Evolutionary conservation across 345 rosid species (phyloP).

Genomic region (Conringia planisiliqua): DNA sequence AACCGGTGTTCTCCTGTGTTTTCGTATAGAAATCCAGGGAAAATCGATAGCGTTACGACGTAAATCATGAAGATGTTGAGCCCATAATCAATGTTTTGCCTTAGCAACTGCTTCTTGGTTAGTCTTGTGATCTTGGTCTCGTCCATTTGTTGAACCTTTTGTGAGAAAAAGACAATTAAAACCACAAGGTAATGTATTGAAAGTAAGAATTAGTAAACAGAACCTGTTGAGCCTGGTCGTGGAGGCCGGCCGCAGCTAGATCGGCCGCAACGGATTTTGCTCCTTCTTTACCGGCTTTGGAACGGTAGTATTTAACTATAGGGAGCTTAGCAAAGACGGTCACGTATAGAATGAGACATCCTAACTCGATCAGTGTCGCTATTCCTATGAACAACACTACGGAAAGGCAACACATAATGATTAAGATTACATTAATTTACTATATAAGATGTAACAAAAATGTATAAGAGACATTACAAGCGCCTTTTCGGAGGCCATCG

Average conservation of each 20-base stretch:
- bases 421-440: background rate
- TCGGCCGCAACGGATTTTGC: constrained; percentile 75
- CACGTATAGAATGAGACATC: constrained; percentile 63
- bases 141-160: constrained; percentile 36
- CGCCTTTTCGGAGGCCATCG: constrained; percentile 79
- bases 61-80: constrained; percentile 58
- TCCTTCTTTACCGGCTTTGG: constrained; percentile 87
- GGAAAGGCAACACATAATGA: background rate
- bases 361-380: constrained; percentile 55
- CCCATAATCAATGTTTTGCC: constrained; percentile 58
- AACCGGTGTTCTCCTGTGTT: constrained; percentile 71
- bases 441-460: background rate
- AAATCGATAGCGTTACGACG: constrained; percentile 63
- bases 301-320: constrained; percentile 68
- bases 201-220: no score
- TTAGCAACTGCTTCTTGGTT: constrained; percentile 41
- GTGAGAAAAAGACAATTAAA: no score
- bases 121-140: constrained; percentile 31
- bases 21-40: constrained; percentile 84
- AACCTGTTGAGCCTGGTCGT: constrained; percentile 31
- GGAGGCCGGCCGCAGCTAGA: constrained; percentile 78
- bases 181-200: no score
- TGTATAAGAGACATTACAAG: constrained; percentile 46
- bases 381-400: constrained; percentile 67
- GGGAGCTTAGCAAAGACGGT: constrained; percentile 63